phyloP scores from a whole-genome alignment of 75 land plant genomes.

The Selaginella tamariscina region DNA sequence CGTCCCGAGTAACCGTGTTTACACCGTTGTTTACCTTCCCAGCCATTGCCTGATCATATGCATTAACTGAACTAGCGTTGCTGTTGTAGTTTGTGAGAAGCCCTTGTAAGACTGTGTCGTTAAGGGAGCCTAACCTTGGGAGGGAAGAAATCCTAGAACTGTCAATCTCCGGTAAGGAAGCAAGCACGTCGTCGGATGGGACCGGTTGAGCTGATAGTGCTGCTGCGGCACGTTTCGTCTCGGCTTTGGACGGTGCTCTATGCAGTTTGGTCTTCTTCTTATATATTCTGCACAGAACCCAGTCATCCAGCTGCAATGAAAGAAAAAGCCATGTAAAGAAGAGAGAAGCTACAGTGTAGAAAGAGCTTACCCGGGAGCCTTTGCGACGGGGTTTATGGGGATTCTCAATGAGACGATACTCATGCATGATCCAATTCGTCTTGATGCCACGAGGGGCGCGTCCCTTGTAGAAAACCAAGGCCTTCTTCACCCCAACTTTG shows the following conservation, averaged over 20 bases:
- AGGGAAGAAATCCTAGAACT: neutral
- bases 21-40: neutral
- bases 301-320: neutral
- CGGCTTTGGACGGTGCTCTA: neutral
- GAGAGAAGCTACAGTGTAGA: neutral
- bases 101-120: neutral
- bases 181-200: neutral
- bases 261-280: neutral
- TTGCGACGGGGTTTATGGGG: slow-evolving; percentile 4
- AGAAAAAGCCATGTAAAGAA: neutral
- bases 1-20: neutral
- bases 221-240: neutral
- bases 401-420: slow-evolving; percentile 30
- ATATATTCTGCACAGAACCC: neutral
- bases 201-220: neutral
- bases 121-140: neutral
- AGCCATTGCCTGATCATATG: neutral
- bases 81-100: neutral
- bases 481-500: slow-evolving; percentile 43
- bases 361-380: slow-evolving; percentile 1
- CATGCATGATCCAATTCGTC: slow-evolving; percentile 58
- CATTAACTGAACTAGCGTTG: neutral
- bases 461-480: slow-evolving; percentile 44
- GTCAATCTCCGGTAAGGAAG: neutral
- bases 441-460: slow-evolving; percentile 35